Evolutionary conservation across 192 early-diverging fungal genomes (phyloP), one percentile per base, ranked within the genome.

Genomic region (Lunasporangiospora selenospora): DNA sequence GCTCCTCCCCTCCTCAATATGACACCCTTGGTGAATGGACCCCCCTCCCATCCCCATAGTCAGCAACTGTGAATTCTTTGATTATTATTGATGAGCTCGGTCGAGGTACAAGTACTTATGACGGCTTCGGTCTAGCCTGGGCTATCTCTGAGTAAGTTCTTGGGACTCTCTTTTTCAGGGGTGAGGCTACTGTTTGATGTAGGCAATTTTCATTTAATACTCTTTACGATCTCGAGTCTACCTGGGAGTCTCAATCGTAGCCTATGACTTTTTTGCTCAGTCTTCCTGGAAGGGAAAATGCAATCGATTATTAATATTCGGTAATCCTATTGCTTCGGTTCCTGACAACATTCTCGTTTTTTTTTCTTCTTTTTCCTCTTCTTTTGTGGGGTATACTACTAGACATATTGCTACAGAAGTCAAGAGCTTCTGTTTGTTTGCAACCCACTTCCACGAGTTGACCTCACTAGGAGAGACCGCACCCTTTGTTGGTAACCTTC

Each of bases 371-470:
- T 36, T 41, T 44, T 24, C 37, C 40, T 31, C 43, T 29, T 41
- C 23, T 46, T 33, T n/a, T 43, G 62, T 50, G 42, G 52, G 45
- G 40, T 81, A 52, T 40, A 32, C 43, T 53, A 61, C 58, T 67
- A 92, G 90, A 56, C 82, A 90, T 61, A 91, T 94, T 46, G 81
- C 88, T 0, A 86, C 78, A 9, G 40, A 85, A 26, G 81, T 93
- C 37, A 61, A 80, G 36, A 81, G 92, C 62, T 93, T 90, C 57
- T 89, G 91, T 40, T 65, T 96, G 19, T 96, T 98, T 80, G 96
- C 97, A 16, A 99, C 97, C 1, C 97, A 99, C 78, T 99, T 99
- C 65, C 97, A 99, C 58, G 97, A 99, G 64, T 80, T 99, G 11
- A 99, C 97, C 0, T 88, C 84, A 13, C 80, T 99, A 2, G 83